Percentiles rank a stretch among this genome's conserved stretches.
Evolutionary conservation across 768 basidiomycete species (phyloP).

Genomic region (Bullera alba): DNA sequence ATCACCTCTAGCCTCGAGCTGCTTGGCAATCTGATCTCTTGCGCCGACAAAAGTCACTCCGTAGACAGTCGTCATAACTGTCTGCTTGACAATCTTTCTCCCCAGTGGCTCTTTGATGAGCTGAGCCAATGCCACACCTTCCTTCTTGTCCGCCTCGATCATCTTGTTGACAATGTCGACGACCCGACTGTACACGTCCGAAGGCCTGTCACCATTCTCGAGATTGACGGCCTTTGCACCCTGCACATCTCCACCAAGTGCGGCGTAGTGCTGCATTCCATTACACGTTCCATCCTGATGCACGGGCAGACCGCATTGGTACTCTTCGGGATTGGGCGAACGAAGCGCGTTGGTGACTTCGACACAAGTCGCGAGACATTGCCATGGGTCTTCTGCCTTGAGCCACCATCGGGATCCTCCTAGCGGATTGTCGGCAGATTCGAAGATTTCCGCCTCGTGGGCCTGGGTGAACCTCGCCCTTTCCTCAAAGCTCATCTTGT

Average conservation of each 20-base stretch:
- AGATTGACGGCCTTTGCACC: constrained; percentile 93
- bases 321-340: constrained; percentile 57
- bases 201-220: constrained; percentile 70
- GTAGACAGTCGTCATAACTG: constrained; percentile 99
- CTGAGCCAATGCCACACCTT: constrained; percentile 51
- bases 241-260: constrained; percentile 80
- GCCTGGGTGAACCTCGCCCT: constrained; percentile 71
- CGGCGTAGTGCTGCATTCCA: constrained; percentile 96
- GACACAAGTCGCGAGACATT: constrained; percentile 85
- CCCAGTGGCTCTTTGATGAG: constrained; percentile 70
- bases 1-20: constrained; percentile 69
- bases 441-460: constrained; percentile 67
- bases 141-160: constrained; percentile 48
- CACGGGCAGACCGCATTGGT: constrained; percentile 68
- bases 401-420: constrained; percentile 78
- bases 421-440: constrained; percentile 73
- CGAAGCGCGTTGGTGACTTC: constrained; percentile 77
- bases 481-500: constrained; percentile 90
- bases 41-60: constrained; percentile 87
- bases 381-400: constrained; percentile 92
- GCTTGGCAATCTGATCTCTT: constrained; percentile 84
- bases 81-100: constrained; percentile 96
- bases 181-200: constrained; percentile 91
- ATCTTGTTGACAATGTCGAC: constrained; percentile 72
- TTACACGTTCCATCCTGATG: constrained; percentile 99